Base-by-base conservation (phyloP, 768 basidiomycete species). In the Naganishia onofrii region DNA sequence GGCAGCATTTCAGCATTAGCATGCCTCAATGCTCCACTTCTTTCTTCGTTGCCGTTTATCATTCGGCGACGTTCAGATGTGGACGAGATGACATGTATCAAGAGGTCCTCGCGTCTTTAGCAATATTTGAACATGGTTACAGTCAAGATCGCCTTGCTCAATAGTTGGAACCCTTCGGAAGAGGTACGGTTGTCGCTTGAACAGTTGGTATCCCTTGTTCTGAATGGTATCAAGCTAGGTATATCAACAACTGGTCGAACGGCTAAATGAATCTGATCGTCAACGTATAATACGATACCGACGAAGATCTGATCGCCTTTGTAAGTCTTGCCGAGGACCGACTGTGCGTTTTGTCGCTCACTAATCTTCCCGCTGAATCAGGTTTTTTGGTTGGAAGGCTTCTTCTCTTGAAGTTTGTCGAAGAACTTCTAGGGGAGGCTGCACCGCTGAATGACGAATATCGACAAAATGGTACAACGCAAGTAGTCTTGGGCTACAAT, bases 311-410 rank as follows among this genome's bases (percentile, higher is more conserved):
- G 60, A 63, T 26, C 60, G 60, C 12, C 29, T 63, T n/a, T 29
- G 60, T 63, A 28, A 44, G 60, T 44, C 12, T 23, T n/a, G 2
- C 15, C 13, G n/a, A 7, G 48, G 19, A 21, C 6, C 12, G 3
- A 19, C 38, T 13, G 13, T 26, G 42, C 8, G n/a, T 12, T 26
- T 23, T 13, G 21, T 29, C 7, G 38, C 38, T n/a, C 26, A 38
- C 36, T 10, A 2, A 6, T n/a, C 60, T n/a, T 26, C 26, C 21
- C 17, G 42, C 10, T n/a, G 32, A 21, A 21, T 58, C 60, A 63
- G 60, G 60, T 26, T 63, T 63, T 19, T 26, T 63, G 23, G 42
- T 44, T n/a, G 60, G 60, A 26, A 46, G 60, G 38, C 38, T 63
- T 17, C 60, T 63, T 26, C 38, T 63, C n/a, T 15, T 6, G 36